A percentile compares a stretch with the other conserved stretches of the same genome.
These are phyloP conservation scores for Tylopilus subfusipes DNA, from an alignment of 768 basidiomycete species.

Conservation along the genomic window DNA sequence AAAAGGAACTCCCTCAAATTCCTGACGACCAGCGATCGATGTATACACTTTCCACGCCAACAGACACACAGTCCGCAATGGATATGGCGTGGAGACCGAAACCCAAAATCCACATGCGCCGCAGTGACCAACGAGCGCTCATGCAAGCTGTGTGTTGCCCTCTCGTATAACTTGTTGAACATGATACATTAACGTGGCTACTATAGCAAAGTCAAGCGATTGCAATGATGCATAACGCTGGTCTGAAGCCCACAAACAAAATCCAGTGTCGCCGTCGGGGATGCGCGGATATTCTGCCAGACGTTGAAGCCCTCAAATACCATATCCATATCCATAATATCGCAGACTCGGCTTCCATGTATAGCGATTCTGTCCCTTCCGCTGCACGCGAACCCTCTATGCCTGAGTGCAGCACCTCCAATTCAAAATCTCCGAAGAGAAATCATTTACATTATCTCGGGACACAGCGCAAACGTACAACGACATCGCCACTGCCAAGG, in stretches of 20 bases:
- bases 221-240: slow-evolving; percentile 25
- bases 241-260: slow-evolving; percentile 27
- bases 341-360: slow-evolving; percentile 26
- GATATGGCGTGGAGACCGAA: slow-evolving; percentile 33
- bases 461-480: background rate
- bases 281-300: slow-evolving; percentile 42
- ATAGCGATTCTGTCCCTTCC: background rate
- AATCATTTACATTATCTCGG: slow-evolving; percentile 16
- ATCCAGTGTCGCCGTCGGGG: slow-evolving; percentile 45
- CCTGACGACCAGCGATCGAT: slow-evolving; percentile 27
- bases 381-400: background rate
- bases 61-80: slow-evolving; percentile 17
- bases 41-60: slow-evolving; percentile 20
- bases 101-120: slow-evolving; percentile 34
- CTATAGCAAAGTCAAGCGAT: slow-evolving; percentile 25
- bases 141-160: slow-evolving; percentile 37
- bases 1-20: slow-evolving; percentile 16
- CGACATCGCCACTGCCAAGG: slow-evolving; percentile 3
- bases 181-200: background rate
- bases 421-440: slow-evolving; percentile 2
- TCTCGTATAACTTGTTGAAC: background rate
- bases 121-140: slow-evolving; percentile 36
- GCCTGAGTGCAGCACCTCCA: background rate
- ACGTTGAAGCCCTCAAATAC: slow-evolving; percentile 44
- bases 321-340: slow-evolving; percentile 59